A percentile compares a stretch with the other conserved stretches of the same genome.
These are phyloP conservation scores for Kwoniella dejecticola DNA, from an alignment of 768 basidiomycete genomes.

Conservation along the genomic window DNA sequence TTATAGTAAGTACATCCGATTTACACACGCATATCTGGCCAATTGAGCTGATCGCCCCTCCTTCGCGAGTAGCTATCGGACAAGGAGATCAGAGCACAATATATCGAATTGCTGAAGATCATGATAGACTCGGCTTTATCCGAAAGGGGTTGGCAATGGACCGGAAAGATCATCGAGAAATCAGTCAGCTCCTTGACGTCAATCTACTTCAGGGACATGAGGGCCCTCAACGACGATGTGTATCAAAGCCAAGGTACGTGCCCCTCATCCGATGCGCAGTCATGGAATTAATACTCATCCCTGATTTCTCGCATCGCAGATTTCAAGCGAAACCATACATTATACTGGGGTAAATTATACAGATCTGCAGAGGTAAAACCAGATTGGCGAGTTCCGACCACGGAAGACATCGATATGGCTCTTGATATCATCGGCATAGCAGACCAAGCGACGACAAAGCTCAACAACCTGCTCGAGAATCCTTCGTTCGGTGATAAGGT, in stretches of 20 bases:
- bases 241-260: constrained; percentile 70
- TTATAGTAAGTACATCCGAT: constrained; percentile 29
- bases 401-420: constrained; percentile 73
- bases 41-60: neutral
- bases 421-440: constrained; percentile 69
- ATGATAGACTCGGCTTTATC: constrained; percentile 73
- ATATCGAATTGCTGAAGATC: constrained; percentile 60
- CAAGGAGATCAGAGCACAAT: constrained; percentile 19
- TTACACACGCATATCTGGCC: neutral
- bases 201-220: constrained; percentile 77
- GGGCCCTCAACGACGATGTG: constrained; percentile 75
- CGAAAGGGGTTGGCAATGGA: constrained; percentile 80
- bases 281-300: too few relatives aligned
- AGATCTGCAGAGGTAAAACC: constrained; percentile 70
- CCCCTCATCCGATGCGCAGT: too few relatives aligned
- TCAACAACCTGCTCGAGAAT: constrained; percentile 66
- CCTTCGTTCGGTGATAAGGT: constrained; percentile 65
- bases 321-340: constrained; percentile 69
- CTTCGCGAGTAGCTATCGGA: constrained; percentile 31
- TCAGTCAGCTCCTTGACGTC: constrained; percentile 73
- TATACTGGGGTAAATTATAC: constrained; percentile 79
- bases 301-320: too few relatives aligned
- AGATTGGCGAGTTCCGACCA: constrained; percentile 78
- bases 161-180: constrained; percentile 73
- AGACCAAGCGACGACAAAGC: constrained; percentile 59